phyloP scores from a whole-genome alignment of 176 grass and related monocot genomes.

The Carex pumila region DNA sequence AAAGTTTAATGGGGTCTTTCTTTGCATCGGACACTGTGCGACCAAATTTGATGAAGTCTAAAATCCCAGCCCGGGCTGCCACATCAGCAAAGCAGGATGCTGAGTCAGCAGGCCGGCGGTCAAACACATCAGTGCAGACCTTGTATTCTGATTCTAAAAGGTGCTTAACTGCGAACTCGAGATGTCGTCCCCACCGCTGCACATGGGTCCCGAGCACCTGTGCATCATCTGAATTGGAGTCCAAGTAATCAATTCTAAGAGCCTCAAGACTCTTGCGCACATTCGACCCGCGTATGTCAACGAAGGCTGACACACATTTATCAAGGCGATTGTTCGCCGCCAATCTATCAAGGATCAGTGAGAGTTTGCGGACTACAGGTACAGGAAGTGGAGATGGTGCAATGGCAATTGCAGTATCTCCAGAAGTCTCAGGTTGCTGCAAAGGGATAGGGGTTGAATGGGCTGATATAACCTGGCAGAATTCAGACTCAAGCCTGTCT shows the following conservation, averaged over 20 bases:
- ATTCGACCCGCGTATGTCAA: constrained; percentile 33
- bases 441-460: constrained; percentile 51
- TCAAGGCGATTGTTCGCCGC: constrained; percentile 24
- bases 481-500: constrained; percentile 55
- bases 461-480: constrained; percentile 48
- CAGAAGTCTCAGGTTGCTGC: constrained; percentile 14
- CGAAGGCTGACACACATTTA: constrained; percentile 22
- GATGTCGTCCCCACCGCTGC: constrained; percentile 45
- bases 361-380: constrained; percentile 47
- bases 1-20: constrained; percentile 83
- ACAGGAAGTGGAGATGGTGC: constrained; percentile 35
- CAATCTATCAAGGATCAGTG: constrained; percentile 46
- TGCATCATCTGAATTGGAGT: constrained; percentile 17
- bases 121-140: constrained; percentile 57
- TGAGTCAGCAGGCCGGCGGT: constrained; percentile 25
- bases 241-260: constrained; percentile 54
- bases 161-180: constrained; percentile 49
- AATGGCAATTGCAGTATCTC: neutral
- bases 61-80: constrained; percentile 32
- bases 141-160: constrained; percentile 56
- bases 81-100: constrained; percentile 50
- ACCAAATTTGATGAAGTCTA: constrained; percentile 61
- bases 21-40: constrained; percentile 46
- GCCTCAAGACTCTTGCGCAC: constrained; percentile 41
- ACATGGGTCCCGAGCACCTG: constrained; percentile 38